Conservation (phyloP, 179 eudicot species). For the Camellia oleifera region DNA sequence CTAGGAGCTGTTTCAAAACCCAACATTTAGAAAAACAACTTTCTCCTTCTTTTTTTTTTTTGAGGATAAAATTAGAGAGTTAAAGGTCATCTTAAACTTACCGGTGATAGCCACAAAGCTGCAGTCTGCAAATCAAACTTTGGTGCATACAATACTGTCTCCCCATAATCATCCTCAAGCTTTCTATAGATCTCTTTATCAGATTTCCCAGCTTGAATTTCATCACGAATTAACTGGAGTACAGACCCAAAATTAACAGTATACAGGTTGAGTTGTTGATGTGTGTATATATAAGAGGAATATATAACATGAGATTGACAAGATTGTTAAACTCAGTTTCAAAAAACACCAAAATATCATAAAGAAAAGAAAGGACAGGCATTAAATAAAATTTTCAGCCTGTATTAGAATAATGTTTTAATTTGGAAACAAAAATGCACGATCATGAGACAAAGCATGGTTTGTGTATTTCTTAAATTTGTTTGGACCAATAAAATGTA, state of each 20-base stretch:
- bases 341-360: neutral
- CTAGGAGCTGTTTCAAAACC: constrained; percentile 49
- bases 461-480: no score
- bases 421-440: neutral
- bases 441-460: neutral
- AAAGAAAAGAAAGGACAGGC: neutral
- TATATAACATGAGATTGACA: neutral
- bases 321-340: neutral
- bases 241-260: neutral
- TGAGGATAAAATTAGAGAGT: neutral
- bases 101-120: constrained; percentile 94
- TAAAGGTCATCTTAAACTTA: constrained; percentile 33
- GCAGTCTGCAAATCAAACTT: constrained; percentile 95
- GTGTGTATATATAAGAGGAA: neutral
- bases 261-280: neutral
- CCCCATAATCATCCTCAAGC: constrained; percentile 96
- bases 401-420: neutral
- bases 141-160: constrained; percentile 86
- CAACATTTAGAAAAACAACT: neutral
- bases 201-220: constrained; percentile 74
- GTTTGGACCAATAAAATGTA: no score
- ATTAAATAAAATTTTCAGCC: neutral
- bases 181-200: constrained; percentile 90
- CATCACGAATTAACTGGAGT: constrained; percentile 89
- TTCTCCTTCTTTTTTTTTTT: neutral